Conservation (phyloP, 495 filamentous ascomycete genomes). For the Pyrenula massariospora region DNA sequence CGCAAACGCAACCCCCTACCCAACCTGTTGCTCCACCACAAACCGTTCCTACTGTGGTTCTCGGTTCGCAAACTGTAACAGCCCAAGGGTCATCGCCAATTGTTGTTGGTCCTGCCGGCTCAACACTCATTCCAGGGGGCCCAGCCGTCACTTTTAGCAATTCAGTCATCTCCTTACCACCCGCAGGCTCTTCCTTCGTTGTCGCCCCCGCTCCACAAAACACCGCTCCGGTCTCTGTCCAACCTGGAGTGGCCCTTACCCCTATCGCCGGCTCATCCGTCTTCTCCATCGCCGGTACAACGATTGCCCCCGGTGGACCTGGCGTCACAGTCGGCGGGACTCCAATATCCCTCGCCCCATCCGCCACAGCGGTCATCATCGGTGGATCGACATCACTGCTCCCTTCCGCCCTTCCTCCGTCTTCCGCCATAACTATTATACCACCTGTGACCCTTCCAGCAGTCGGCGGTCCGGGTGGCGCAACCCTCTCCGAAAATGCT, state of each 20-base stretch:
- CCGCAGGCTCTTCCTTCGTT: background rate
- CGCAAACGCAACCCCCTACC: background rate
- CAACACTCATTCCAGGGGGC: constrained; percentile 9
- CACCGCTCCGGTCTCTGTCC: background rate
- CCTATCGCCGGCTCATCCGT: constrained; percentile 3
- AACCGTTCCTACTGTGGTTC: background rate
- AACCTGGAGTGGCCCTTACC: constrained; percentile 1
- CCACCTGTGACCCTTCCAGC: background rate
- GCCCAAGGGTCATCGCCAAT: background rate
- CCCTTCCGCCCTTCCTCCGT: background rate
- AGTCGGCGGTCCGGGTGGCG: background rate
- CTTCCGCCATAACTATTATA: constrained; percentile 2
- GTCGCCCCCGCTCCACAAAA: background rate
- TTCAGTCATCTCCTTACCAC: constrained; percentile 6
- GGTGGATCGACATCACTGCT: constrained; percentile 3
- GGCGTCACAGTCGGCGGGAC: constrained; percentile 5
- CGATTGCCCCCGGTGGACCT: constrained; percentile 1
- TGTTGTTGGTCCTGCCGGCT: background rate
- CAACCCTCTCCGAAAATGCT: constrained; percentile 4
- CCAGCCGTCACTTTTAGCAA: constrained; percentile 8
- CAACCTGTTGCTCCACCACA: background rate
- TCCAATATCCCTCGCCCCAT: constrained; percentile 5
- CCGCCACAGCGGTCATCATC: constrained; percentile 2
- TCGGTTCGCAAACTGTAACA: background rate
- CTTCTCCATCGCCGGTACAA: constrained; percentile 5